Evolutionary conservation across 768 basidiomycete genomes (phyloP), one percentile per base, ranked within the genome.

Genomic region (Coprinopsis strossmayeri): DNA sequence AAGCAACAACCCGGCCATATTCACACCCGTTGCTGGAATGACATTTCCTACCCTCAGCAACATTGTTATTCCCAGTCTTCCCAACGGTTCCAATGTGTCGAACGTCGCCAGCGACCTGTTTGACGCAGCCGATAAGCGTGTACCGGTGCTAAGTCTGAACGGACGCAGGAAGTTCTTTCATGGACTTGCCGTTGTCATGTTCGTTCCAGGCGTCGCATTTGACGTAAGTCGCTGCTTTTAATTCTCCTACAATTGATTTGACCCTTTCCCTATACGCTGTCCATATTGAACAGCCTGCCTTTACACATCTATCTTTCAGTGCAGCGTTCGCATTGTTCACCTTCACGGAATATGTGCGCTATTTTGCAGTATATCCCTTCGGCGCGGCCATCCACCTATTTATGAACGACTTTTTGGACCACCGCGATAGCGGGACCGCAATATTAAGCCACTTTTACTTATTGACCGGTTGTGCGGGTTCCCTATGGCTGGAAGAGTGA

Each of bases 391-490:
- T 99, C 17, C 96, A 99, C 67, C 69, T 97, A 48, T 99, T 99
- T 66, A 83, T 99, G 81, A 89, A 87, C 68, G 96, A 99, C 63
- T 99, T 99, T 61, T 71, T 98, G 63, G 96, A 99, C 68, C 77
- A 85, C 57, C 90, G 91, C 68, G 96, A 99, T 65, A 78, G 84
- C 43, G 96, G 96, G 2, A 95, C 94, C 10, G 96, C 93, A 23
- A 94, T 99, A 57, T 66, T 99, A 56, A 94, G 92, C 59, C 96
- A 99, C 67, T 99, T 99, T 62, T 99, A 97, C 68, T 70, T 99
- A 38, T 71, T 99, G 46, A 94, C 91, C 0, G 96, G 96, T 1
- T 97, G 95, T 64, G 94, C 96, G 4, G 84, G 88, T 5, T 84
- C 89, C 13, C 63, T 98, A 18, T 99, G 96, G 96, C 77, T 99